Evolutionary conservation across 176 grass and related monocot species (phyloP), one percentile per base, ranked within the genome.

Genomic region (Chloris gayana): DNA sequence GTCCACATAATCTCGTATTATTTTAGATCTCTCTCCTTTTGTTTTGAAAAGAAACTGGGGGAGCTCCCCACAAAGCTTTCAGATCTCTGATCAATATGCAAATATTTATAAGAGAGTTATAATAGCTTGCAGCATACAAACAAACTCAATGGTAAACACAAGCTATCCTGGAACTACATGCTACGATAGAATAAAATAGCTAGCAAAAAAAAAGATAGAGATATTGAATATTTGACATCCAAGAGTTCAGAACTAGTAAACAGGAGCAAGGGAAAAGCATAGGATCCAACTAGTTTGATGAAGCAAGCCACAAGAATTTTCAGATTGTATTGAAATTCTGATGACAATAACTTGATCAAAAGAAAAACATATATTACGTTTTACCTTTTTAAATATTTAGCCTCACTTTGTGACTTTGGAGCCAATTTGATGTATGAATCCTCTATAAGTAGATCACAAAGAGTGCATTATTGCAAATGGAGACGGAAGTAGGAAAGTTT

Each of bases 381-480:
- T 72, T 72, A 89, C 83, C 82, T 81, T 77, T 49, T 32, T 24
- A 70, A 76, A 14, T 50, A 77, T 37, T 73, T 82, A 1, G 15
- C 73, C 50, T 26, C 58, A 2, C 58, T 49, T 37, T 60, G 65
- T 77, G 72, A 71, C 79, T 81, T 64, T 58, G 67, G 44, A 67
- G 37, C 35, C 72, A 77, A 64, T 31, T 24, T 82, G 83, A 49
- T 77, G 24, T 82, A 72, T 14, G 25, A 72, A 85, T 82, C 73
- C 78, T 77, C 72, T 85, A 85, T 89, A 85, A 82, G 87, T 85
- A 89, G 82, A 17, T 29, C 35, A 72, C 24, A 81, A 46, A 78
- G 78, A 73, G 77, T 39, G 38, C n/a, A 47, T 77, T 59, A 50
- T 57, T 41, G 58, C 29, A 60, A 41, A 73, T 77, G 73, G 30